Base-by-base conservation (phyloP, 129 eudicot species). In the Flaveria sonorensis region DNA sequence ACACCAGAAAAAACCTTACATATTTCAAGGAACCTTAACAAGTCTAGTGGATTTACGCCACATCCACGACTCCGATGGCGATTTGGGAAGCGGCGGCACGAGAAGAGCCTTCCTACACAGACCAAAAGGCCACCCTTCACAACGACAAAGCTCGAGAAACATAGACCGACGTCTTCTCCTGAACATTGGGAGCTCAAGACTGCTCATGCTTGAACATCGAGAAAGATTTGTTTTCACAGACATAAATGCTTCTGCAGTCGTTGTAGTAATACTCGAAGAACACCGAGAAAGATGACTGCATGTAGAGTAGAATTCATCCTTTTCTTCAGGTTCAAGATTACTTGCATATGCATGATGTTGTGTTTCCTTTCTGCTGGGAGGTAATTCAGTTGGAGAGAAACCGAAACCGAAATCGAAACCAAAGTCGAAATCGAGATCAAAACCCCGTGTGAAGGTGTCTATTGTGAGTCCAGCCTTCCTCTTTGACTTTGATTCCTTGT, bases 121-220 rank as follows among this genome's bases (percentile, higher is more conserved):
- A 21, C 98, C 98, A 77, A 93, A 93, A 0, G 98, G 98, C 98
- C 98, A 90, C 9, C 98, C 98, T 28, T 90, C 86, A 77, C 90
- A 87, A 50, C 86, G 91, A 60, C 88, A 46, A 20, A 93, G 77
- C 84, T 93, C 97, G 23, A 83, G 77, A 40, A 93, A 80, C 43
- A 93, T 75, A 2, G 88, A 84, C 15, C 82, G 81, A 70, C 82
- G 81, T 78, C 83, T 78, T 40, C 52, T 74, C 51, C 62, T 77
- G 68, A 82, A 86, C 2, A 69, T 18, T 5, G 82, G 84, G 72
- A 74, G 68, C 68, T 84, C 92, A 16, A 81, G 46, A 68, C 83
- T 77, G 55, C 81, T 85, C 74, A 83, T 76, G 86, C 97, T 90
- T 19, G 92, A 90, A 78, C 86, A 87, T 2, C 87, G 74, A 43